Conservation (phyloP, 345 rosid genomes). For the Psidium guajava region DNA sequence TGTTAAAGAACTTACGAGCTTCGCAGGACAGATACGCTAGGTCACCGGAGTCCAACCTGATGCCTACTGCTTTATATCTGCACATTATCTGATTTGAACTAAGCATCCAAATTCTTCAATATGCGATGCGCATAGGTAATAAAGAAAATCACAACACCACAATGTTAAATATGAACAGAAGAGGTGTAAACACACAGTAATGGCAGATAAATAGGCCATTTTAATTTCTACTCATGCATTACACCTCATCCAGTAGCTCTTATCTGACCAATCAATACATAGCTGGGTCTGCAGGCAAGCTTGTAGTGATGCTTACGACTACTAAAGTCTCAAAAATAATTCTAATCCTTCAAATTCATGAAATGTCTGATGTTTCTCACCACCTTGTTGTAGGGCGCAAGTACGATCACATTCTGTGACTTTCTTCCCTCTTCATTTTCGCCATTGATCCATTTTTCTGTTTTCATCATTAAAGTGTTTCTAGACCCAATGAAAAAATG, state of each 20-base stretch:
- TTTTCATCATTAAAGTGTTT: background rate
- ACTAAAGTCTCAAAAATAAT: background rate
- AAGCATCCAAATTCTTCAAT: background rate
- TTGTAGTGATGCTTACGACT: background rate
- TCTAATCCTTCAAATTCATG: background rate
- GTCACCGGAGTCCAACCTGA: slow-evolving; percentile 96
- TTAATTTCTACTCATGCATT: background rate
- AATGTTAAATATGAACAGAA: background rate
- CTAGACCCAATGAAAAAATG: background rate
- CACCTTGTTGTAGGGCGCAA: background rate
- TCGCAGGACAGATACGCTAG: slow-evolving; percentile 80
- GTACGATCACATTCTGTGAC: background rate
- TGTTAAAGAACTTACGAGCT: slow-evolving; percentile 55
- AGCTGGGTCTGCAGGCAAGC: background rate
- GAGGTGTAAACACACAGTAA: background rate
- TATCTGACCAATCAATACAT: background rate
- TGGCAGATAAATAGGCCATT: background rate
- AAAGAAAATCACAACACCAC: background rate
- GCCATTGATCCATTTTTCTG: background rate
- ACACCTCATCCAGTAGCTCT: background rate
- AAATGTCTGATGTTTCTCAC: background rate
- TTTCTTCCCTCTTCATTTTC: background rate
- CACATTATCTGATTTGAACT: background rate
- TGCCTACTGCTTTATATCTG: slow-evolving; percentile 85
- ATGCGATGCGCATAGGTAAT: background rate